Evolutionary conservation across 176 grass and related monocot genomes (phyloP), one percentile per base, ranked within the genome.

Genomic region (Juncus effusus): DNA sequence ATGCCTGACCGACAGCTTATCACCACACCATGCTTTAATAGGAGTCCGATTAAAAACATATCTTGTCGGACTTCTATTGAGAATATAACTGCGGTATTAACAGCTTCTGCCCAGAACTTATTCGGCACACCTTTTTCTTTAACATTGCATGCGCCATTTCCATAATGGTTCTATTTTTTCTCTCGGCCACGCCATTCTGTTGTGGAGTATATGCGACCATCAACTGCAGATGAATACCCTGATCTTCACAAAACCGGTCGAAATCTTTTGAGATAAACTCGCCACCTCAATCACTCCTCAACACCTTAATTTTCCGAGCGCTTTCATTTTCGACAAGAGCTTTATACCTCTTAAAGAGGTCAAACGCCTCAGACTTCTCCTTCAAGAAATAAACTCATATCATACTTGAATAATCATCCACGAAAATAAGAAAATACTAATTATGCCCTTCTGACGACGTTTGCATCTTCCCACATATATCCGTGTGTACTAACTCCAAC

Each of bases 391-490:
- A 28, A 28, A 28, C 19, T 1, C 19, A 28, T 11, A 11, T 62
- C 59, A 62, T 62, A 1, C 59, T 62, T 4, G 59, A 38, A 62
- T 38, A 62, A 39, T 62, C 59, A 62, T 62, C 59, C 36, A 62
- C 59, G 40, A 62, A 62, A 38, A 62, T 62, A 37, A 62, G 28
- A 37, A 62, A 62, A 37, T 40, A 62, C 28, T 11, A 62, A 38
- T 39, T 62, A 38, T 62, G 16, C 16, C 59, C 59, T 62, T 62
- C 59, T 39, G 16, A 62, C n/a, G 59, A 16, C 37, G 16, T 62
- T 62, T 62, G 59, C 19, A 62, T 62, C 40, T 62, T 62, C 40
- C 35, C 59, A 38, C 59, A 62, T 3, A 62, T 62, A 15, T 62
- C 16, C 3, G 59, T 62, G 59, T 62, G 59, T 5, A 62, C 40